Evolutionary conservation across 2,329 filamentous ascomycete species (phyloP), one percentile per base, ranked within the genome.

Genomic region (Xylaria sp.): DNA sequence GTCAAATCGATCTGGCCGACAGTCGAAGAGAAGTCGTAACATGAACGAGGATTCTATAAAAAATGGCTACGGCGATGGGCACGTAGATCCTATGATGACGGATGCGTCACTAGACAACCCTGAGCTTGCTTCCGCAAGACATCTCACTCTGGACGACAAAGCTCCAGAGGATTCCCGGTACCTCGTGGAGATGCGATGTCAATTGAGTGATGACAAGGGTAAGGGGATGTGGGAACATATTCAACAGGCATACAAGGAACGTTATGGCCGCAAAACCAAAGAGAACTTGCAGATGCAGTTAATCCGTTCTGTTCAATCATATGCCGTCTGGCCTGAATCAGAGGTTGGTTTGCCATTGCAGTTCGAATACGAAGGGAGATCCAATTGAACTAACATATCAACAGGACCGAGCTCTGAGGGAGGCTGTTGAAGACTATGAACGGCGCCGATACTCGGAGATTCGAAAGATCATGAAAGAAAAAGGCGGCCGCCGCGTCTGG

Each of bases 221-320:
- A 83, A 83, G 64, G 82, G 83, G 33, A 86, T 86, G 83, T 87
- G 84, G 84, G 79, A 83, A 23, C 76, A 78, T 38, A 85, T 87
- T 59, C 77, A 79, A 49, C 70, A 69, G 4, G 78, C 81, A 58
- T 86, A 78, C 62, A 69, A 77, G 62, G 73, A 74, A 13, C 75
- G 74, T 5, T 68, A 58, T 40, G 58, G 66, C 15, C 68, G 69
- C 17, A 74, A 74, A 55, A 76, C 79, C 37, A 81, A 83, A 64
- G 81, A 83, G 49, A 79, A 79, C 51, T 75, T 86, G 4, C 84
- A 87, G 67, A 86, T 87, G 84, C 83, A 81, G 69, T 77, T 85
- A 40, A 80, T 80, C 11, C 78, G 84, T 6, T 79, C 79, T 2
- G 79, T 84, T 19, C 73, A 80, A 55, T 82, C 80, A 63, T 81